phyloP scores from a whole-genome alignment of 2,329 filamentous ascomycete species.

The Arachnopeziza araneosa region DNA sequence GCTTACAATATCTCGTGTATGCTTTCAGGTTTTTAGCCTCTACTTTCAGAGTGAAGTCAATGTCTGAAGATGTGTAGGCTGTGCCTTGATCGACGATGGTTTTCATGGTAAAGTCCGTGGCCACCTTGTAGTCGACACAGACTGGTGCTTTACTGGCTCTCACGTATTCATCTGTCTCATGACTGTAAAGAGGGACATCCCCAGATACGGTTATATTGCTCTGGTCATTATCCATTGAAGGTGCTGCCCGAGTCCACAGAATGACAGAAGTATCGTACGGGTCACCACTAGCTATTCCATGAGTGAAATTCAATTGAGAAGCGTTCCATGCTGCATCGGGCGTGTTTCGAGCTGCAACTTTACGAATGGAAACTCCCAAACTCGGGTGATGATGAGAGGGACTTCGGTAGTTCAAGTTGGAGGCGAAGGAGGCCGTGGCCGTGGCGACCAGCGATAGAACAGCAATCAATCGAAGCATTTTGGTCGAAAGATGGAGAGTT shows the following conservation, averaged over 20 bases:
- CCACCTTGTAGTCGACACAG: conserved; percentile 62
- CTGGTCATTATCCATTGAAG: conserved; percentile 39
- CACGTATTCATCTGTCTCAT: conserved; percentile 45
- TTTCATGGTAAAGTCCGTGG: conserved; percentile 39
- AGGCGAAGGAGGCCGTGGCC: conserved; percentile 13
- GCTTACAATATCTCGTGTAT: conserved; percentile 54
- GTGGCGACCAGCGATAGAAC: conserved; percentile 6
- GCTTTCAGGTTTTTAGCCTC: conserved; percentile 58
- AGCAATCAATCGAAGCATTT: too few relatives aligned
- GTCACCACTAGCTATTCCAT: conserved; percentile 49
- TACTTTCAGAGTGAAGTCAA: conserved; percentile 62
- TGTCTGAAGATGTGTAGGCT: conserved; percentile 65
- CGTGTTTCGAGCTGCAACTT: conserved; percentile 41
- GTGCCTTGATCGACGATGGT: conserved; percentile 49
- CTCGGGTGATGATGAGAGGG: conserved; percentile 59
- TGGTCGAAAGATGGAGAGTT: too few relatives aligned
- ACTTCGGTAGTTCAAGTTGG: conserved; percentile 62
- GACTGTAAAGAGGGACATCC: conserved; percentile 38
- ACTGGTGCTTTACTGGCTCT: conserved; percentile 52
- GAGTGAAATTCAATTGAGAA: conserved; percentile 54
- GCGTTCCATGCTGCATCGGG: conserved; percentile 14
- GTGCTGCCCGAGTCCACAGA: conserved; percentile 45
- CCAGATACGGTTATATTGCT: conserved; percentile 38
- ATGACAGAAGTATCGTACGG: conserved; percentile 53
- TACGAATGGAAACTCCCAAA: conserved; percentile 59